phyloP scores from a whole-genome alignment of 352 stramenopile species.

The Halophytophthora polymorphica region DNA sequence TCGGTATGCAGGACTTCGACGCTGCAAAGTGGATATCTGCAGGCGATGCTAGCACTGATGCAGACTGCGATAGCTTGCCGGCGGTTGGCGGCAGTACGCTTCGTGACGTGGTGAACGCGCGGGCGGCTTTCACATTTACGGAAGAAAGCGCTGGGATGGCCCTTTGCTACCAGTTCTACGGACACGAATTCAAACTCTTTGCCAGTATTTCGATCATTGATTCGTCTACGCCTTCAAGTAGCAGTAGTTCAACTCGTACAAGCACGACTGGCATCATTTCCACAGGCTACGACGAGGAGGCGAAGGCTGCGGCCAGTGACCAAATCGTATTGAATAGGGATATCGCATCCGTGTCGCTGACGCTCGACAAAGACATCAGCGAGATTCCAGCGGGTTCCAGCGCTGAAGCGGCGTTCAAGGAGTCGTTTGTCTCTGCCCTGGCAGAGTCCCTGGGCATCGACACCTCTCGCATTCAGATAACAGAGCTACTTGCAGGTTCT shows the following conservation, averaged over 20 bases:
- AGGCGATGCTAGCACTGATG: constrained; percentile 20
- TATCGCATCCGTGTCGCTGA: constrained; percentile 45
- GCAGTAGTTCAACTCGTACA: constrained; percentile 7
- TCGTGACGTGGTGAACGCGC: constrained; percentile 31
- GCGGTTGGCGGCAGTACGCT: constrained; percentile 35
- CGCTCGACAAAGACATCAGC: constrained; percentile 59
- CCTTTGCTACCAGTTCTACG: constrained; percentile 62
- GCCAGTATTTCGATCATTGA: constrained; percentile 36
- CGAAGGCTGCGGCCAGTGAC: constrained; percentile 20
- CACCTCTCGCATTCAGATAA: constrained; percentile 47
- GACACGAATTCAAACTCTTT: constrained; percentile 54
- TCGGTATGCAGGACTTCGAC: constrained; percentile 63
- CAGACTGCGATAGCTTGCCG: constrained; percentile 36
- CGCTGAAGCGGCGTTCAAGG: constrained; percentile 53
- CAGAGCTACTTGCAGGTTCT: constrained; percentile 44
- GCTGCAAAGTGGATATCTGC: constrained; percentile 50
- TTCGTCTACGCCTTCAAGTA: constrained; percentile 15
- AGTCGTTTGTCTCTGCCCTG: constrained; percentile 30
- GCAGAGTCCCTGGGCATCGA: constrained; percentile 44
- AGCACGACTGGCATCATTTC: not conserved
- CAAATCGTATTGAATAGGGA: constrained; percentile 43
- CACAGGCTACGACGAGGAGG: constrained; percentile 29
- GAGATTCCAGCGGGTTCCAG: constrained; percentile 43
- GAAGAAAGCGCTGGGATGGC: constrained; percentile 35
- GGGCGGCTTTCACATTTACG: constrained; percentile 42